A percentile compares a stretch with the other conserved stretches of the same genome.
Conservation (phyloP, 2,329 filamentous ascomycete genomes). For the Colletotrichum trifolii region DNA sequence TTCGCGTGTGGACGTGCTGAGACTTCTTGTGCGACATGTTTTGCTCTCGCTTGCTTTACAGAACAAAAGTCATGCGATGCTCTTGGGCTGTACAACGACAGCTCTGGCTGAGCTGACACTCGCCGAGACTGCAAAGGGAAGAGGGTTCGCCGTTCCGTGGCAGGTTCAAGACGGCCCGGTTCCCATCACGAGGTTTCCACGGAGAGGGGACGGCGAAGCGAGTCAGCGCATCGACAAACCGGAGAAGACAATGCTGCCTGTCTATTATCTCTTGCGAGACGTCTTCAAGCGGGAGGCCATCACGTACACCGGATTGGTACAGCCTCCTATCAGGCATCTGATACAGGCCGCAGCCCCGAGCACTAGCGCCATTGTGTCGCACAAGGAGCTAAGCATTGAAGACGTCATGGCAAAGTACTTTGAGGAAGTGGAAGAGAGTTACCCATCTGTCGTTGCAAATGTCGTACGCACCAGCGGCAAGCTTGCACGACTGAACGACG, state of each 20-base stretch:
- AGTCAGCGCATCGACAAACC: background rate
- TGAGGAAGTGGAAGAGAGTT: constrained; percentile 83
- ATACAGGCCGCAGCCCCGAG: constrained; percentile 45
- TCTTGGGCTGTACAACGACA: constrained; percentile 90
- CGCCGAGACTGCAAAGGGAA: constrained; percentile 88
- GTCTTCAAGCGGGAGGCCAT: constrained; percentile 83
- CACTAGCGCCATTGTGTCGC: constrained; percentile 62
- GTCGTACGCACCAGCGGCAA: constrained; percentile 94
- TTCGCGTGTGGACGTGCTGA: constrained; percentile 78
- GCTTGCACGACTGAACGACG: constrained; percentile 63
- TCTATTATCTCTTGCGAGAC: constrained; percentile 88
- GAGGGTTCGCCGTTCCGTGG: constrained; percentile 86
- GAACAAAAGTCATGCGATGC: constrained; percentile 72
- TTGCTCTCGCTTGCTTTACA: constrained; percentile 73
- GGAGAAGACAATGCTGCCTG: constrained; percentile 44
- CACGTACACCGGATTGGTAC: constrained; percentile 68
- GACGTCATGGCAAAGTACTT: constrained; percentile 93
- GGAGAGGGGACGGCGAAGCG: background rate
- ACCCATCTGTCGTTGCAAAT: constrained; percentile 92
- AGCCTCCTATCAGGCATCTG: constrained; percentile 62
- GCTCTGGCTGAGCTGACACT: constrained; percentile 87
- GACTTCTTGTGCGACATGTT: constrained; percentile 77
- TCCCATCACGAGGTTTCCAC: constrained; percentile 38
- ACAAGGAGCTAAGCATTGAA: constrained; percentile 87
- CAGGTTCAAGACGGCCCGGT: constrained; percentile 79